Evolutionary conservation across 768 basidiomycete species (phyloP).

Genomic region (Leucosporidium yakuticum): DNA sequence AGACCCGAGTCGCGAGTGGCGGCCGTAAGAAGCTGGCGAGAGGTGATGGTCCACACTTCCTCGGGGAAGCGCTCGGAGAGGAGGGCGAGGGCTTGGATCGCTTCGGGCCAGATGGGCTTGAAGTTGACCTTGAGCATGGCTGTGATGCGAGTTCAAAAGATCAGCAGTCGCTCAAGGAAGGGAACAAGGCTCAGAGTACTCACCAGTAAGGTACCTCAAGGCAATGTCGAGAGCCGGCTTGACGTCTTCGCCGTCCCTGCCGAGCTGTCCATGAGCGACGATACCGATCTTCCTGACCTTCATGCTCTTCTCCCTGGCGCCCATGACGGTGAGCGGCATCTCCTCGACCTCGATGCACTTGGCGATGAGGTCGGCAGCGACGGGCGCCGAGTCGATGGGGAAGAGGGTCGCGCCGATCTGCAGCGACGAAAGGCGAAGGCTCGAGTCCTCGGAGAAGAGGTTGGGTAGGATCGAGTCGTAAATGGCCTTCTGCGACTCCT

Average conservation of each 20-base stretch:
- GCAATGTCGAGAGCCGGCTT: constrained; percentile 58
- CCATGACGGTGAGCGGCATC: constrained; percentile 66
- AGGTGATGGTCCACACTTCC: constrained; percentile 40
- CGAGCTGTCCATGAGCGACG: constrained; percentile 44
- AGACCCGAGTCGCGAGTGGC: constrained; percentile 28
- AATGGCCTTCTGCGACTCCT: constrained; percentile 42
- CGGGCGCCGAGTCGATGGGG: constrained; percentile 51
- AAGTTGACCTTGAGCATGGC: constrained; percentile 91
- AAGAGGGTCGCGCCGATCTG: constrained; percentile 50
- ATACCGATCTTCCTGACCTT: constrained; percentile 64
- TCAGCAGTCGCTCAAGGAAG: neutral
- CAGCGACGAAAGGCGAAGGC: constrained; percentile 60
- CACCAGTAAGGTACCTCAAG: constrained; percentile 67
- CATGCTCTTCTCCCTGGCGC: constrained; percentile 76
- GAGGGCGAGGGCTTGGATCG: constrained; percentile 45
- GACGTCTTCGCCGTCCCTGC: constrained; percentile 51
- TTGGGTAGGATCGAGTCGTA: constrained; percentile 54
- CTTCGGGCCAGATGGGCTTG: constrained; percentile 80
- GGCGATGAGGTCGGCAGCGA: constrained; percentile 46
- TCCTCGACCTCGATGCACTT: constrained; percentile 71
- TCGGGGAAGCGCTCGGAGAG: constrained; percentile 26
- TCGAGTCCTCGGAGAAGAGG: constrained; percentile 66
- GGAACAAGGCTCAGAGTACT: constrained; percentile 28
- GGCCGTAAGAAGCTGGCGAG: constrained; percentile 39
- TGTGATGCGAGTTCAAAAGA: constrained; percentile 38